Base-by-base conservation (phyloP, 1,284 basidiomycete genomes). In the Sanghuangporus weigelae region DNA sequence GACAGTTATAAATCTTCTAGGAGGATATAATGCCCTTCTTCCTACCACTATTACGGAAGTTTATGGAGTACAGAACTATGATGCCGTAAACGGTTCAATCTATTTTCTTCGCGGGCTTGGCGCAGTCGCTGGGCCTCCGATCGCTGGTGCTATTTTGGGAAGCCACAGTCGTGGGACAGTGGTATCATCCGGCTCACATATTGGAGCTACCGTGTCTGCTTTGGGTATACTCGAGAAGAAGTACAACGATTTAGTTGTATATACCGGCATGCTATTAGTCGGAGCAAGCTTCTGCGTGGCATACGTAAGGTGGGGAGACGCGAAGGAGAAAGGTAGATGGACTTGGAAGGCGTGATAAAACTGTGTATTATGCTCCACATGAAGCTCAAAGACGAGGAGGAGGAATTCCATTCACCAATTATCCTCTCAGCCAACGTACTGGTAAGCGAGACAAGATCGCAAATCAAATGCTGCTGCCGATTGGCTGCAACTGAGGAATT, bases 261-360 rank as follows among this genome's bases (percentile, higher is more conserved):
- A 76, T 63, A 77, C 76, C 59, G 79, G 77, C 5, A 68, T 70
- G 10, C 61, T 80, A 46, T 68, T 81, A 10, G 50, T 79, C 12
- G 73, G 72, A 3, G 74, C 79, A 1, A 74, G 74, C 1, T 36
- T 76, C 16, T 80, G 77, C 63, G 75, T 80, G 3, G 72, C 73
- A 38, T 78, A 78, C 67, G 78, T 80, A 57, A 70, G 79, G 21
- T 79, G 77, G 77, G 66, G 78, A 49, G 78, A 81, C 68, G 77
- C 78, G 12, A 72, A 74, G 53, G 73, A 77, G 61, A 78, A 78
- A 62, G 76, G 78, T 1, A 67, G 62, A 19, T 79, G 78, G 78
- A 66, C 55, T 10, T 80, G 78, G 79, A 79, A 73, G 66, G 79
- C 78, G 36, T 63, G 3, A 51, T 23, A n/a, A 26, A 51, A 23